Conservation (phyloP, 768 basidiomycete species). For the Suillus discolor region DNA sequence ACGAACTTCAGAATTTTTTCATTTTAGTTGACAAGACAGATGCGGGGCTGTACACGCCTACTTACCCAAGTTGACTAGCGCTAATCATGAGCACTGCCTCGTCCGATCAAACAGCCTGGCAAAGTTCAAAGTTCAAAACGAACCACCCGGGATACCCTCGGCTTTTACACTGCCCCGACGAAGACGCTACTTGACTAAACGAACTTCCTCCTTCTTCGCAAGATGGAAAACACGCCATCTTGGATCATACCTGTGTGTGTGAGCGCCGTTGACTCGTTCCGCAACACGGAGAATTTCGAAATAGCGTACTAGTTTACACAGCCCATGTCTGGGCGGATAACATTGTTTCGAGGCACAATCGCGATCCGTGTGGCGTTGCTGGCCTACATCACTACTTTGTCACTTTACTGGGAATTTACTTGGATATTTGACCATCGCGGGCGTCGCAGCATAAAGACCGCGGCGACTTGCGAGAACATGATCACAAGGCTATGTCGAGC, state of each 20-base stretch:
- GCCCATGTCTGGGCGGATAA: background rate
- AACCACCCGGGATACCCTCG: background rate
- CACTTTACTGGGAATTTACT: background rate
- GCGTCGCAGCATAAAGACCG: background rate
- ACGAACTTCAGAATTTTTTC: background rate
- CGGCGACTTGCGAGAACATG: background rate
- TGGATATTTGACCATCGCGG: background rate
- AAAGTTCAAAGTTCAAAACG: background rate
- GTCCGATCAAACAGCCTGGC: background rate
- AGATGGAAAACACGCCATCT: background rate
- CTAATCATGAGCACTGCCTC: constrained; percentile 5
- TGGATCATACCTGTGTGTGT: background rate
- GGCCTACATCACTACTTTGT: too few species aligned
- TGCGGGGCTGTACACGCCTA: background rate
- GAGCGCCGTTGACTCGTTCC: background rate
- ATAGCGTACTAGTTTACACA: background rate
- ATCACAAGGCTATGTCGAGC: background rate
- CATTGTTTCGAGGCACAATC: constrained; percentile 4
- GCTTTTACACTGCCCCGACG: constrained; percentile 6
- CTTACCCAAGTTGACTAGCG: background rate
- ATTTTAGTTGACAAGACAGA: background rate
- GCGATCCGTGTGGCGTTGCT: background rate
- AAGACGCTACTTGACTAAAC: constrained; percentile 5
- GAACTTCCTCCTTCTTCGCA: background rate
- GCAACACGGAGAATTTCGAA: background rate